These are phyloP conservation scores for Thalassiosira oceanica DNA, from an alignment of 352 stramenopile genomes.

Conservation along the genomic window DNA sequence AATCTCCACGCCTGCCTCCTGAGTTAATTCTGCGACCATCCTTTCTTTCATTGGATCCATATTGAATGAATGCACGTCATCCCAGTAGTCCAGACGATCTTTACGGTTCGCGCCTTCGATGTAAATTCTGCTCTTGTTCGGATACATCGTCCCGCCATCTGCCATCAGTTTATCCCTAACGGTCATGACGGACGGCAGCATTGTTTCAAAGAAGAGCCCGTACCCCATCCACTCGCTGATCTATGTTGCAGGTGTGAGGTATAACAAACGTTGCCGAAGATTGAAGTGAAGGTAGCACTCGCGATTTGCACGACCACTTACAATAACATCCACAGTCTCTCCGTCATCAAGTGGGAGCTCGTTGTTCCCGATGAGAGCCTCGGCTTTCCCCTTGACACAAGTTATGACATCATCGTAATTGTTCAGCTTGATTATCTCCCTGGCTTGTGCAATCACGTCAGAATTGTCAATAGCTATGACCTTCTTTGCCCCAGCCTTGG, in stretches of 20 bases:
- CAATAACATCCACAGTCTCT: slow-evolving; percentile 93
- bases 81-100: slow-evolving; percentile 82
- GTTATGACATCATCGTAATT: slow-evolving; percentile 88
- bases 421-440: slow-evolving; percentile 92
- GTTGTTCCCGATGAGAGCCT: slow-evolving; percentile 67
- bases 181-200: slow-evolving; percentile 93
- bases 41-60: slow-evolving; percentile 97
- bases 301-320: no score
- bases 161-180: slow-evolving; percentile 90
- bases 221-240: slow-evolving; percentile 98
- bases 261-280: no score
- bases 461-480: slow-evolving; percentile 92
- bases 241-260: no score
- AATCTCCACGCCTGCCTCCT: slow-evolving; percentile 93
- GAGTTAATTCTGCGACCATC: slow-evolving; percentile 80
- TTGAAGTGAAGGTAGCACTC: no score
- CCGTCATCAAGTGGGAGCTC: slow-evolving; percentile 33
- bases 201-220: slow-evolving; percentile 94
- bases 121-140: slow-evolving; percentile 90
- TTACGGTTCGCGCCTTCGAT: slow-evolving; percentile 92
- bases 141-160: slow-evolving; percentile 83
- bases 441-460: slow-evolving; percentile 88
- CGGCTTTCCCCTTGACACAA: slow-evolving; percentile 89
- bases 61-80: slow-evolving; percentile 97
- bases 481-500: slow-evolving; percentile 86